Percentiles rank a stretch among this genome's conserved stretches.
These are phyloP conservation scores for Skeletonema tropicum DNA, from an alignment of 108 stramenopile genomes.

Conservation along the genomic window DNA sequence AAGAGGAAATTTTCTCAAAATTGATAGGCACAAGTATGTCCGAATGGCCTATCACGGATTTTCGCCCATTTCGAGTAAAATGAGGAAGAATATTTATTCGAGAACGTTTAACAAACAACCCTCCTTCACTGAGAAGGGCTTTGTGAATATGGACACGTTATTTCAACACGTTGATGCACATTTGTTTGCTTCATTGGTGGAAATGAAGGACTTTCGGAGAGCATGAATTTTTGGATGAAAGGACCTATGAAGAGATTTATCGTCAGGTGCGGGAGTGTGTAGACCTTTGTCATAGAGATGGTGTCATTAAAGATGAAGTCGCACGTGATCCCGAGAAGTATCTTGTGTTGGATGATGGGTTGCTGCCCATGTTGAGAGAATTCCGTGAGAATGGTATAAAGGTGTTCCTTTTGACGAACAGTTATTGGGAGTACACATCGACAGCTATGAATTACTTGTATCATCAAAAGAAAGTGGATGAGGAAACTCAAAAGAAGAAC, in stretches of 20 bases:
- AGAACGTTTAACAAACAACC: constrained; percentile 83
- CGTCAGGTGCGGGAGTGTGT: constrained; percentile 88
- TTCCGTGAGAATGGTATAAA: constrained; percentile 82
- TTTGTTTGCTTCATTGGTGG: constrained; percentile 86
- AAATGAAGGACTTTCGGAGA: constrained; percentile 86
- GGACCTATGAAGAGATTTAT: constrained; percentile 93
- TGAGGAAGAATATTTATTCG: constrained; percentile 78
- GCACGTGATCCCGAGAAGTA: constrained; percentile 84
- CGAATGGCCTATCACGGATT: constrained; percentile 93
- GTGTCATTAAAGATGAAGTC: constrained; percentile 96
- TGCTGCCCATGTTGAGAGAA: constrained; percentile 88
- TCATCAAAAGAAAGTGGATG: constrained; percentile 52
- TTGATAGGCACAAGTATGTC: constrained; percentile 96
- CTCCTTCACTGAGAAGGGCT: constrained; percentile 86
- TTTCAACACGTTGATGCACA: constrained; percentile 91
- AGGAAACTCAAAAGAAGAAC: constrained; percentile 71
- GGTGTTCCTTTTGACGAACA: constrained; percentile 94
- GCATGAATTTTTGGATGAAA: constrained; percentile 76
- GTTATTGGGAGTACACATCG: constrained; percentile 94
- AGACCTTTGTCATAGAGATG: constrained; percentile 96
- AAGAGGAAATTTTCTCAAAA: constrained; percentile 94
- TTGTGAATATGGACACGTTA: constrained; percentile 93
- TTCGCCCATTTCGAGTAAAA: constrained; percentile 66
- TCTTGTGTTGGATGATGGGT: constrained; percentile 83
- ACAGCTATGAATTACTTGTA: constrained; percentile 94